Percentiles rank a stretch among this genome's conserved stretches.
phyloP scores from a whole-genome alignment of 2,329 filamentous ascomycete genomes.

The Microsporum canis region DNA sequence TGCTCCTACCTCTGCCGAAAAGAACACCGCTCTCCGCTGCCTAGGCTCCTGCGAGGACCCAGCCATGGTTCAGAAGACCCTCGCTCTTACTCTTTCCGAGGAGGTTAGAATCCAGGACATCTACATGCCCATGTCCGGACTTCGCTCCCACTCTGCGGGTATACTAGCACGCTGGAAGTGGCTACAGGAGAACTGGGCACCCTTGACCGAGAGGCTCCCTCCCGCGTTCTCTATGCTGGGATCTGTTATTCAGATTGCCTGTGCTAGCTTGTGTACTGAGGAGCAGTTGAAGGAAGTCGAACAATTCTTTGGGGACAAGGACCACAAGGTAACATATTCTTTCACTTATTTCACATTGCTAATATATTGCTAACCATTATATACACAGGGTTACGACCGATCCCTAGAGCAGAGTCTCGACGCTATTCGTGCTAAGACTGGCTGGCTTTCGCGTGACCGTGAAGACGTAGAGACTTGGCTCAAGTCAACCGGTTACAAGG shows the following conservation, averaged over 20 bases:
- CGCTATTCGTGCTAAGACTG: slow-evolving; percentile 69
- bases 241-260: slow-evolving; percentile 70
- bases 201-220: slow-evolving; percentile 66
- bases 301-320: slow-evolving; percentile 69
- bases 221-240: slow-evolving; percentile 80
- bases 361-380: slow-evolving; percentile 12
- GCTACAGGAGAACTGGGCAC: slow-evolving; percentile 83
- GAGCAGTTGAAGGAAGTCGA: slow-evolving; percentile 67
- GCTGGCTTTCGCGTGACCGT: slow-evolving; percentile 66
- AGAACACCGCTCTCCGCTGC: slow-evolving; percentile 76
- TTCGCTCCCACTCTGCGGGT: slow-evolving; percentile 65
- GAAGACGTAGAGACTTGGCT: slow-evolving; percentile 66
- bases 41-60: slow-evolving; percentile 69
- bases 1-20: slow-evolving; percentile 71
- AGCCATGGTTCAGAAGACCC: slow-evolving; percentile 68
- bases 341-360: neutral
- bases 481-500: slow-evolving; percentile 51
- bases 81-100: slow-evolving; percentile 61
- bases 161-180: slow-evolving; percentile 71
- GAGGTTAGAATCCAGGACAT: slow-evolving; percentile 92
- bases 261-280: slow-evolving; percentile 64
- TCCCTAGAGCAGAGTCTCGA: slow-evolving; percentile 84
- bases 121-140: slow-evolving; percentile 71
- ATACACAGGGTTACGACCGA: slow-evolving; percentile 59
- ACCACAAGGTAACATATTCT: slow-evolving; percentile 52